phyloP scores from a whole-genome alignment of 352 stramenopile genomes.

The Thraustochytrium striatum region DNA sequence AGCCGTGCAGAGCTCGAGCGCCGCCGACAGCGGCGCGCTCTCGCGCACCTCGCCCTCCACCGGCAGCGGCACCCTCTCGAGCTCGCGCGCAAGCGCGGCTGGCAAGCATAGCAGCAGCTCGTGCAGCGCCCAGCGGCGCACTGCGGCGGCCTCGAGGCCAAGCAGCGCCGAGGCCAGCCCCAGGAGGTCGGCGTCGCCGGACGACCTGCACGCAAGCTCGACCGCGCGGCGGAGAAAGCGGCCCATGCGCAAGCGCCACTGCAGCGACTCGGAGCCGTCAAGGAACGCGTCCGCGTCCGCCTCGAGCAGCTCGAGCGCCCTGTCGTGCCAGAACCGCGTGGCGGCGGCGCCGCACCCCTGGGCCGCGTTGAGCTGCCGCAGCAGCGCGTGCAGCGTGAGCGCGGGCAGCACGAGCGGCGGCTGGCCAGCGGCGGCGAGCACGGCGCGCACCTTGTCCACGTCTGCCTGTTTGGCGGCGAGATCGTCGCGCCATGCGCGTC shows the following conservation, averaged over 20 bases:
- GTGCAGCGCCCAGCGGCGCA: not conserved
- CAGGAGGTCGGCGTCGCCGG: too few relatives aligned
- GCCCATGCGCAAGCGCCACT: not conserved
- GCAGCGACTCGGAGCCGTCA: not conserved
- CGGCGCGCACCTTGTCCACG: not conserved
- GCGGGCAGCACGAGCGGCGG: not conserved
- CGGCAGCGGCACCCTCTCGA: slow-evolving; percentile 2
- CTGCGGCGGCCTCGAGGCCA: not conserved
- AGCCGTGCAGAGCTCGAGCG: not conserved
- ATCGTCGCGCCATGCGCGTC: not conserved
- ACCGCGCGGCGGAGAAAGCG: not conserved
- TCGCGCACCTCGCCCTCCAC: slow-evolving; percentile 51
- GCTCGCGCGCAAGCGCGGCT: not conserved
- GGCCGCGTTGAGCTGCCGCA: slow-evolving; percentile 16
- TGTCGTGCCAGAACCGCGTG: not conserved
- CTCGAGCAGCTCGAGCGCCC: not conserved
- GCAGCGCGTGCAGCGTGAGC: not conserved
- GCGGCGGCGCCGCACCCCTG: not conserved
- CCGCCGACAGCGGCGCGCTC: not conserved
- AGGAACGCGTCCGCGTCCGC: not conserved
- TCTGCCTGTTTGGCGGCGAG: slow-evolving; percentile 10
- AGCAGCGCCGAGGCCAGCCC: too few relatives aligned
- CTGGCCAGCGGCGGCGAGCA: not conserved
- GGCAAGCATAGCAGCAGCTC: not conserved
- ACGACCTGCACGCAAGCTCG: not conserved